Evolutionary conservation across 176 grass and related monocot species (phyloP).

Genomic region (Pontederia crassipes): DNA sequence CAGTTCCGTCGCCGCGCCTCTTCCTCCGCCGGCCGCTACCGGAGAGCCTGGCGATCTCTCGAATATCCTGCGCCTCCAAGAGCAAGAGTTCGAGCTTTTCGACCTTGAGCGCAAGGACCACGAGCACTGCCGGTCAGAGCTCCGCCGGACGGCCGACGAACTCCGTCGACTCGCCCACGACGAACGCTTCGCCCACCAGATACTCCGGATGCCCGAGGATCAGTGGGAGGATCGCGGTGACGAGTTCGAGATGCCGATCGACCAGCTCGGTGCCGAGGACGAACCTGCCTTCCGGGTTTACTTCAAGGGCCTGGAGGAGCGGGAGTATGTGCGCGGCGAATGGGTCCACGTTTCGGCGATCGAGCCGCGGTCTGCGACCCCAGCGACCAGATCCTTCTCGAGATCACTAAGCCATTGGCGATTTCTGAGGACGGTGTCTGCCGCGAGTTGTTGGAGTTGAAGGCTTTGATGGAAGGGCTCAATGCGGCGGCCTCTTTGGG

Average conservation of each 20-base stretch:
- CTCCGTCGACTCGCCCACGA: conserved; percentile 38
- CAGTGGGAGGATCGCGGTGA: conserved; percentile 56
- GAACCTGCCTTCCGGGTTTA: conserved; percentile 40
- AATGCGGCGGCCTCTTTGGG: conserved; percentile 39
- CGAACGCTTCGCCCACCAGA: conserved; percentile 42
- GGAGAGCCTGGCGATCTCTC: not conserved
- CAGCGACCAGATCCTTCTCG: conserved; percentile 34
- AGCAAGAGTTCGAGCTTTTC: conserved; percentile 41
- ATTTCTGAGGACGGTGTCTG: conserved; percentile 6
- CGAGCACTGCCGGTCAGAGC: conserved; percentile 24
- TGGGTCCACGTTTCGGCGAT: conserved; percentile 36
- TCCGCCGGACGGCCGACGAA: conserved; percentile 21
- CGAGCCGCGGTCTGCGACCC: conserved; percentile 41
- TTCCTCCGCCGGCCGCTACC: no score
- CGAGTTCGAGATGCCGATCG: conserved; percentile 40
- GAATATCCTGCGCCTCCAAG: conserved; percentile 18
- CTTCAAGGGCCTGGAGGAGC: conserved; percentile 50
- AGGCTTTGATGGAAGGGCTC: conserved; percentile 54
- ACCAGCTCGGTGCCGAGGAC: not conserved
- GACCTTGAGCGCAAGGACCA: conserved; percentile 32
- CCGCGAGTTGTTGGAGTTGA: conserved; percentile 32
- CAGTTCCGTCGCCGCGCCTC: no score
- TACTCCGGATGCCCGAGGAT: conserved; percentile 36
- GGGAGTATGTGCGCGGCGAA: conserved; percentile 17
- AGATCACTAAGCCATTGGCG: conserved; percentile 50